phyloP scores from a whole-genome alignment of 2,329 filamentous ascomycete genomes.

The Thelonectria rubi region DNA sequence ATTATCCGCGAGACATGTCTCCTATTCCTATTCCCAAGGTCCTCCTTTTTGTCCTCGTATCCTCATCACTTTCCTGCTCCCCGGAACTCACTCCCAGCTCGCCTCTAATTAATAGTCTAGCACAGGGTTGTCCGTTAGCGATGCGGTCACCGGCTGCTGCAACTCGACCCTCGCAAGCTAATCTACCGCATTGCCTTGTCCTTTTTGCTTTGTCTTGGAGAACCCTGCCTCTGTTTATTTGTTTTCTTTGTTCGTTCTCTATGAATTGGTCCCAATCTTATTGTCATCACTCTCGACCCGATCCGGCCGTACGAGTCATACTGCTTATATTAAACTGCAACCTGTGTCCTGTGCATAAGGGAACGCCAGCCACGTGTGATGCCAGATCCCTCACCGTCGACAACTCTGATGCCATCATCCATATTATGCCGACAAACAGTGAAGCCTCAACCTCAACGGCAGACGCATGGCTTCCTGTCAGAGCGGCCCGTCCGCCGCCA shows the following conservation, averaged over 20 bases:
- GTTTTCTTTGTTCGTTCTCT: not conserved
- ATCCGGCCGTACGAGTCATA: conserved; percentile 15
- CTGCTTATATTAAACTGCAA: not conserved
- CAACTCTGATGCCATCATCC: not conserved
- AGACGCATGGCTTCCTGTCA: conserved; percentile 1
- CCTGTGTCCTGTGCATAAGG: conserved; percentile 10
- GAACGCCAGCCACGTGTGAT: conserved; percentile 33
- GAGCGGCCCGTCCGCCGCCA: conserved; percentile 25
- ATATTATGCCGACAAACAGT: too few species aligned
- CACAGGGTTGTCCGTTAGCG: conserved; percentile 22
- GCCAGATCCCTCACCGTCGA: too few species aligned
- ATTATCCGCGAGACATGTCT: not conserved
- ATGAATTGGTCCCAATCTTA: not conserved
- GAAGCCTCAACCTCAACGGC: too few species aligned
- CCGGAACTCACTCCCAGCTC: conserved; percentile 13
- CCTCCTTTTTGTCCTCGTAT: not conserved
- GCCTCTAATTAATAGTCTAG: conserved; percentile 6
- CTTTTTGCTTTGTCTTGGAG: conserved; percentile 21
- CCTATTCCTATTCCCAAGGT: not conserved
- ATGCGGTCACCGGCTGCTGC: conserved; percentile 19
- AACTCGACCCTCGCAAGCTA: conserved; percentile 11
- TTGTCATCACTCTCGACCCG: not conserved
- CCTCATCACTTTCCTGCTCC: conserved; percentile 10
- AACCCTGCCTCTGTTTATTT: conserved; percentile 7
- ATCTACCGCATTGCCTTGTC: conserved; percentile 10